Base-by-base conservation (phyloP, 2,329 filamentous ascomycete genomes). In the Botrytis aclada region DNA sequence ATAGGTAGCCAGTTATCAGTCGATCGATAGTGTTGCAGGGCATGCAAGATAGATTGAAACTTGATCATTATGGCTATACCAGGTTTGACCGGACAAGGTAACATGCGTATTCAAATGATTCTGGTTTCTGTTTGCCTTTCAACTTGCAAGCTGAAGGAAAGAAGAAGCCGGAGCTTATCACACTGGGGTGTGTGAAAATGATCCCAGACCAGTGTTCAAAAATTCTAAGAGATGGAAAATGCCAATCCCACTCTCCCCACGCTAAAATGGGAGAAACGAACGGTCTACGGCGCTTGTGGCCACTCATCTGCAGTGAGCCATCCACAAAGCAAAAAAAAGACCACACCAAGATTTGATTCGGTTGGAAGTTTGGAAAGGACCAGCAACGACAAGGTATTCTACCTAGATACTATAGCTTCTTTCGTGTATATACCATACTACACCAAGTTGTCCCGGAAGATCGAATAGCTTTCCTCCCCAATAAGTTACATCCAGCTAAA, bases 181-280 rank as follows among this genome's bases (percentile, higher is more conserved):
- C n/a, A 22, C 63, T 66, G 45, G 32, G 43, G 63, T 32, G 18
- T 37, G 9, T 39, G 41, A 34, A 69, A 61, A 72, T 69, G 29
- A 72, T 72, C 71, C 65, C 51, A 62, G 71, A 62, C 56, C 69
- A 69, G 45, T 67, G 29, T 67, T 32, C 45, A 39, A 43, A 66
- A n/a, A 16, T 54, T 54, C 47, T 25, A 16, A 16, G 16, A 43
- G 25, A 60, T 65, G 37, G 6, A 14, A 56, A 41, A 45, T 37
- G 61, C 56, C 25, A 72, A 72, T 66, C 70, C 51, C 62, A 67
- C 70, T 60, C 45, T 72, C 70, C 62, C 70, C 70, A 67, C 70
- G 62, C 70, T 72, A 72, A 65, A 70, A 37, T 64, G 29, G 32
- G 58, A 37, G 39, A 56, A 41, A 64, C 61, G 70, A 67, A 72